Evolutionary conservation across 345 rosid species (phyloP), one percentile per base, ranked within the genome.

Genomic region (Hibiscus trionum): DNA sequence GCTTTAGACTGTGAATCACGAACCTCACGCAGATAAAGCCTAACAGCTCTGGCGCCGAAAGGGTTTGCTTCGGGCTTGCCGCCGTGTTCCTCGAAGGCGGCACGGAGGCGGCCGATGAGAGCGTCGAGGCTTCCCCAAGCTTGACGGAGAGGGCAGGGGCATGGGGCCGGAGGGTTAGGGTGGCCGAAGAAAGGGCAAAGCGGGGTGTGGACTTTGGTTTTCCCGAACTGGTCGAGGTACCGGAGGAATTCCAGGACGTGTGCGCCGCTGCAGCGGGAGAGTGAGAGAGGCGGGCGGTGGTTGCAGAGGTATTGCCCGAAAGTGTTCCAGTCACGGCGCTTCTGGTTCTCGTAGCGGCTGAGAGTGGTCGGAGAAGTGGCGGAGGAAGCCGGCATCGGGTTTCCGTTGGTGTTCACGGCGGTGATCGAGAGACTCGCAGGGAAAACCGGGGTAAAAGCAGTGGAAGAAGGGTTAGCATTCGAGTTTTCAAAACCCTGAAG

Each of bases 91-190:
- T 93, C 97, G 52, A 86, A 93, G 77, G 98, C 98, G 0, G 98
- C 98, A 3, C 98, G 85, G 64, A 93, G 98, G 35, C 98, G 89
- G 68, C 98, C 98, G 46, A 90, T 83, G 80, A 93, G 98, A 66
- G 98, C 97, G 66, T 93, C 98, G 8, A 93, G 93, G 78, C 96
- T 90, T 17, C 98, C 98, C 98, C 98, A 93, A 21, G 98, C 98
- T 71, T 93, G 98, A 26, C 97, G 88, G 72, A 93, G 98, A 4
- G 98, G 98, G 72, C 98, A 93, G 0, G 95, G 90, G 71, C 98
- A 93, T 12, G 98, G 97, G 7, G 95, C 97, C 1, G 98, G 98
- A 11, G 98, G 98, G 81, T 84, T 91, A 5, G 98, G 93, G 76
- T 89, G 93, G 26, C 98, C 98, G 6, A 85, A 90, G 88, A 93